Base-by-base conservation (phyloP, 225 moss, liverwort and hornwort species). In the Straminergon stramineum region DNA sequence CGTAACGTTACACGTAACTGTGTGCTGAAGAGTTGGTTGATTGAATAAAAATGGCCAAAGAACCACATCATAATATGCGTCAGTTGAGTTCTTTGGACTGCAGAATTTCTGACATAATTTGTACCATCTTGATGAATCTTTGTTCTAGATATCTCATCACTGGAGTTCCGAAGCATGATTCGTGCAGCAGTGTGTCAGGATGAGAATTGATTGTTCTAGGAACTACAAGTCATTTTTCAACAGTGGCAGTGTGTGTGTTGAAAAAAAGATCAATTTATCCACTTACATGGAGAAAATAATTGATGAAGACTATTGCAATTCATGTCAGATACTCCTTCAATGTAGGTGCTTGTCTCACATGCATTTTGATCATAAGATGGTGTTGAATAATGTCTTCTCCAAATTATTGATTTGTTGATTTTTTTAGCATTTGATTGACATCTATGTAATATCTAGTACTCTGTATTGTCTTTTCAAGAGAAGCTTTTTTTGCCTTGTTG, bases 31-130 rank as follows among this genome's bases (percentile, higher is more conserved):
- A 86, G 73, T 74, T 85, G 22, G 85, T 70, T 79, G 88, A 32
- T 84, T 90, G 75, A 92, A 84, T 92, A 57, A 91, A 48, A 87
- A 87, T 55, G 74, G 31, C 53, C 23, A 30, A 70, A 79, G 82
- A 34, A 55, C 23, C 73, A 45, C 80, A 75, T 85, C 85, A 68
- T 63, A 31, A 37, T 90, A 61, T 81, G 32, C 58, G 51, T 41
- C 41, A 66, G 71, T 32, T 71, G 55, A 35, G 24, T 83, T 85
- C 57, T 20, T 66, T 51, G 58, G 39, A 39, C 64, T 70, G 58
- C 85, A 60, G 56, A 74, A 69, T 9, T 9, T 60, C 17, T 45
- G 24, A 76, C 27, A 78, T 48, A 34, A 28, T 41, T 60, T 63
- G 23, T 55, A n/a, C 66, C 39, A 16, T 55, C 41, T 65, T 87